Percentiles rank a stretch among this genome's conserved stretches.
Conservation (phyloP, 2,329 filamentous ascomycete genomes). For the Alternaria sp. region DNA sequence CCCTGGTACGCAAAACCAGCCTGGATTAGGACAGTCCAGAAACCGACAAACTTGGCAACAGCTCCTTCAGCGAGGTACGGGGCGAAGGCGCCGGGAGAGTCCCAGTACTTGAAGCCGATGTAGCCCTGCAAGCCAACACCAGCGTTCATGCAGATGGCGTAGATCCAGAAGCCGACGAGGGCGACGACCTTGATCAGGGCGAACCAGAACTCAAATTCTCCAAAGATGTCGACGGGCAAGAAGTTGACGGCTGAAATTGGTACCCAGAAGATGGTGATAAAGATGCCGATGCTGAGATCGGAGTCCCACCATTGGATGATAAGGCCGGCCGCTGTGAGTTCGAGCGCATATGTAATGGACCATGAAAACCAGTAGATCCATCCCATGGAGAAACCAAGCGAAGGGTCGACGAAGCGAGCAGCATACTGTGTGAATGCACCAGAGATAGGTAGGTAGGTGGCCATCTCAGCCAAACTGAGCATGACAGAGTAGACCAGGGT, state of each 20-base stretch:
- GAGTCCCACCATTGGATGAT: constrained; percentile 79
- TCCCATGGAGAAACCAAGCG: constrained; percentile 78
- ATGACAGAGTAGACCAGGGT: constrained; percentile 79
- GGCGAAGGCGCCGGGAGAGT: constrained; percentile 71
- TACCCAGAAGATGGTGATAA: constrained; percentile 76
- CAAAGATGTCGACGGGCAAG: constrained; percentile 75
- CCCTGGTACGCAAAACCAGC: constrained; percentile 77
- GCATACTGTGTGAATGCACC: constrained; percentile 81
- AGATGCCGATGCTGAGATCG: constrained; percentile 71
- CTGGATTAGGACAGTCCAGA: constrained; percentile 73
- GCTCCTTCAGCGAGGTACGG: constrained; percentile 68
- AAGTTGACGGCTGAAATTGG: constrained; percentile 74
- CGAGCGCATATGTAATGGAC: constrained; percentile 75
- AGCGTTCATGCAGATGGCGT: constrained; percentile 77
- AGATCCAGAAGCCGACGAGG: constrained; percentile 77
- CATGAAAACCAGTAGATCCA: constrained; percentile 87
- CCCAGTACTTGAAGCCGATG: constrained; percentile 77
- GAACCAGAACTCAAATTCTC: constrained; percentile 82
- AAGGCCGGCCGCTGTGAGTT: constrained; percentile 74
- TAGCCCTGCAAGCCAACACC: constrained; percentile 73
- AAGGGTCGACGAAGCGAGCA: constrained; percentile 75
- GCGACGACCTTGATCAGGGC: constrained; percentile 79
- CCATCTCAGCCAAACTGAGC: constrained; percentile 71
- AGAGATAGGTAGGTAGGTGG: constrained; percentile 77
- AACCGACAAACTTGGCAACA: constrained; percentile 70